These are phyloP conservation scores for Brasenia schreberi DNA, from an alignment of 164 flowering plant species.

Conservation along the genomic window DNA sequence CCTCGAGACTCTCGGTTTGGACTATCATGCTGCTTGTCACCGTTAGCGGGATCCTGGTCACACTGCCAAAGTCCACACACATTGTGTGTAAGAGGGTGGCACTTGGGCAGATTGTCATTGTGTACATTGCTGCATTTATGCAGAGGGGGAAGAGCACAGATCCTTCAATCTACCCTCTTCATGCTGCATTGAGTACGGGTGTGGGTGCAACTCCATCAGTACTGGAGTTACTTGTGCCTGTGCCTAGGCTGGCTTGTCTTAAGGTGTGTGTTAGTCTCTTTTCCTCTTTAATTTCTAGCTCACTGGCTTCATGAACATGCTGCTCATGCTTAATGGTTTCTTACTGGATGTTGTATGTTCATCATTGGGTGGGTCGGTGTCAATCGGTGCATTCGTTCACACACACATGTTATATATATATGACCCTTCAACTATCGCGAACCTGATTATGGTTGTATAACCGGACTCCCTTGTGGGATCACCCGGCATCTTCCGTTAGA, in stretches of 20 bases:
- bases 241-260: slow-evolving; percentile 40
- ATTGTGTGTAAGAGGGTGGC: slow-evolving; percentile 50
- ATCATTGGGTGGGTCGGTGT: too few relatives aligned
- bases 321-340: too few relatives aligned
- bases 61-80: slow-evolving; percentile 36
- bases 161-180: slow-evolving; percentile 46
- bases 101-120: slow-evolving; percentile 56
- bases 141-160: slow-evolving; percentile 25
- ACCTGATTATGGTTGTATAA: too few relatives aligned
- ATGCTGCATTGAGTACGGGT: slow-evolving; percentile 54
- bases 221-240: slow-evolving; percentile 53
- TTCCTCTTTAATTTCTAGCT: too few relatives aligned
- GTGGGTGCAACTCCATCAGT: slow-evolving; percentile 57
- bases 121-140: slow-evolving; percentile 32
- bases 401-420: too few relatives aligned
- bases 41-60: slow-evolving; percentile 39
- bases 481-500: too few relatives aligned
- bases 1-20: slow-evolving; percentile 18
- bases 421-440: too few relatives aligned
- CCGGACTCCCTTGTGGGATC: too few relatives aligned
- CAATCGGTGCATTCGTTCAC: too few relatives aligned
- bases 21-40: slow-evolving; percentile 35
- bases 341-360: too few relatives aligned
- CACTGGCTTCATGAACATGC: too few relatives aligned
- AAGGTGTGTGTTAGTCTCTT: slow-evolving; percentile 28